Percentiles rank a stretch among this genome's conserved stretches.
Conservation (phyloP, 768 basidiomycete species). For the Pleurotus citrinopileatus region DNA sequence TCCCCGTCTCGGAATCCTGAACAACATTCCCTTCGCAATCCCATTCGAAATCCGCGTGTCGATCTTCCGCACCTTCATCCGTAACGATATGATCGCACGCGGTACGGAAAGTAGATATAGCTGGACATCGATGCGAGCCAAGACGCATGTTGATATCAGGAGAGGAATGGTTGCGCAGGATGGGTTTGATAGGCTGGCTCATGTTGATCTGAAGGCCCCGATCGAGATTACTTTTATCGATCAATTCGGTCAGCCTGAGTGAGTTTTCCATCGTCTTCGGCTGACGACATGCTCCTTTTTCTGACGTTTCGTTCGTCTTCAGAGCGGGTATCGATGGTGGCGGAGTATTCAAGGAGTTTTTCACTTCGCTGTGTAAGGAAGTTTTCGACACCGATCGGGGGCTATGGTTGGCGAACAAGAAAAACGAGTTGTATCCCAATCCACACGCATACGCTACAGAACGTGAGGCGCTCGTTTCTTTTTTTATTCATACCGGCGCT, state of each 20-base stretch:
- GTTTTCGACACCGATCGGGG: constrained; percentile 95
- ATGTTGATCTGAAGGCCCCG: constrained; percentile 75
- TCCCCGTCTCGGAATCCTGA: constrained; percentile 85
- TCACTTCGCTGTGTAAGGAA: constrained; percentile 89
- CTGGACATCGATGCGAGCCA: constrained; percentile 15
- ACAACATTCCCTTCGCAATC: constrained; percentile 95
- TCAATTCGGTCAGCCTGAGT: constrained; percentile 85
- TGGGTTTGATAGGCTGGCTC: constrained; percentile 81
- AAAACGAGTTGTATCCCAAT: constrained; percentile 94
- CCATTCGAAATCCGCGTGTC: constrained; percentile 90
- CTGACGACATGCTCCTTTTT: constrained; percentile 1
- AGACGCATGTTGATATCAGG: constrained; percentile 54
- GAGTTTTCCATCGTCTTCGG: constrained; percentile 32
- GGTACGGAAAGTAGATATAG: constrained; percentile 17
- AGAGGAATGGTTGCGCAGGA: constrained; percentile 82
- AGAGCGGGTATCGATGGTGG: constrained; percentile 95
- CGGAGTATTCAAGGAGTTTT: constrained; percentile 97
- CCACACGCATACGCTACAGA: constrained; percentile 91
- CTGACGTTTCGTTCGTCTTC: constrained; percentile 12
- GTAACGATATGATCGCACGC: constrained; percentile 47
- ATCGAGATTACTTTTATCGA: constrained; percentile 93
- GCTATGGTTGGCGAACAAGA: constrained; percentile 86
- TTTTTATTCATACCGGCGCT: no score
- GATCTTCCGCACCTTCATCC: constrained; percentile 84
- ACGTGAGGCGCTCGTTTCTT: constrained; percentile 39